Conservation (phyloP, 768 basidiomycete genomes). For the Amyloporia xantha region DNA sequence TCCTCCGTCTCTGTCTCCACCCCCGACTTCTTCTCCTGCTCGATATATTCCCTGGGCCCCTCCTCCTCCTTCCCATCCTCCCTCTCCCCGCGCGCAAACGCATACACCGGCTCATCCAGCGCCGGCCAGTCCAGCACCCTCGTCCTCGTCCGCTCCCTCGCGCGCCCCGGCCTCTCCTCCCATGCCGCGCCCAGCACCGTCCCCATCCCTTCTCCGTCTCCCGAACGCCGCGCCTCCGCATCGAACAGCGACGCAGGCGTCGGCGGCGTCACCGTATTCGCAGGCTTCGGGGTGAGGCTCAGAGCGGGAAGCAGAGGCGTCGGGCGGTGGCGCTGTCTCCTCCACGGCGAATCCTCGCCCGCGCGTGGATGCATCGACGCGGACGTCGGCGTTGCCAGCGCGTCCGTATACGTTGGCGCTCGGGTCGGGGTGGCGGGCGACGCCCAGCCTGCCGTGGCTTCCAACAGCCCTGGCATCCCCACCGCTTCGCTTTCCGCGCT, state of each 20-base stretch:
- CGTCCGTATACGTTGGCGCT: not conserved
- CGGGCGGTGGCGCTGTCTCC: not conserved
- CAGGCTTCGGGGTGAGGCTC: not conserved
- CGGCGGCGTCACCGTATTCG: not conserved
- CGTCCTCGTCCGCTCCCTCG: not conserved
- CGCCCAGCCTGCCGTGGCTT: too few relatives aligned
- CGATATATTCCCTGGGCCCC: not conserved
- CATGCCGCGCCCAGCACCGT: not conserved
- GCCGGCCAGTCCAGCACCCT: not conserved
- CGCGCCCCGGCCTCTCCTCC: not conserved
- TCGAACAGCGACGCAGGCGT: constrained; percentile 3
- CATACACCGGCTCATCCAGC: not conserved
- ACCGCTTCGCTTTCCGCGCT: not conserved
- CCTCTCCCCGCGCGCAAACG: not conserved
- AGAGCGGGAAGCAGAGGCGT: not conserved
- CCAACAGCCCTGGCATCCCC: too few relatives aligned
- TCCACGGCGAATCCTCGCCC: not conserved
- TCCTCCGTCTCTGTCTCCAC: not conserved
- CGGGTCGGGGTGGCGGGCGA: not conserved
- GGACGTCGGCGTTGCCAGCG: not conserved
- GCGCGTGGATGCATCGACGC: too few relatives aligned
- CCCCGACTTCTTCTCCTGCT: not conserved
- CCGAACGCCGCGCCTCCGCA: not conserved
- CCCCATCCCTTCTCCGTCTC: too few relatives aligned
- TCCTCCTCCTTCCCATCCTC: not conserved